Evolutionary conservation across 2,329 filamentous ascomycete genomes (phyloP).

Genomic region (Rhexocercosporidium sp.): DNA sequence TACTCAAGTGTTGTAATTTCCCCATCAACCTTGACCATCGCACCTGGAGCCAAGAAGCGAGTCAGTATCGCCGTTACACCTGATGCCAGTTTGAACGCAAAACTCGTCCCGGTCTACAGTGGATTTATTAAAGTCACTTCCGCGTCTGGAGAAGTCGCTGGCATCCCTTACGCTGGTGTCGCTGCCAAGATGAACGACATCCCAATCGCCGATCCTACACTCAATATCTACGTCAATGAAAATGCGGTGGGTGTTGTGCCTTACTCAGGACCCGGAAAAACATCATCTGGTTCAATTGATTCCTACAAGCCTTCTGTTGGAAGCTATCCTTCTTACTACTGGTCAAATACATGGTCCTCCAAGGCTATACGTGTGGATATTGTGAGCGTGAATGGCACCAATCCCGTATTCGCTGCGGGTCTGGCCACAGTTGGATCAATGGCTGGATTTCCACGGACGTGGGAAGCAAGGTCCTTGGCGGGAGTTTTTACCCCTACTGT

Average conservation of each 20-base stretch:
- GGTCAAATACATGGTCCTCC: constrained; percentile 4
- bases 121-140: constrained; percentile 9
- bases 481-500: neutral
- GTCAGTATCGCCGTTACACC: constrained; percentile 6
- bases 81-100: neutral
- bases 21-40: neutral
- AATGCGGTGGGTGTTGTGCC: neutral
- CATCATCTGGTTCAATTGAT: neutral
- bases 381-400: constrained; percentile 7
- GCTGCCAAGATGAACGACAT: constrained; percentile 16
- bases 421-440: neutral
- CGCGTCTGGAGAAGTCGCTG: neutral
- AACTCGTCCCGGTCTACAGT: constrained; percentile 9
- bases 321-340: constrained; percentile 4
- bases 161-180: constrained; percentile 7
- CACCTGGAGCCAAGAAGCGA: constrained; percentile 10
- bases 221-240: neutral
- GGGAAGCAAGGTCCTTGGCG: neutral
- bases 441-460: neutral
- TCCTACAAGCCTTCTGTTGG: neutral
- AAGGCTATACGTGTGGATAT: constrained; percentile 9
- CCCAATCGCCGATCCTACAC: neutral
- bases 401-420: constrained; percentile 2
- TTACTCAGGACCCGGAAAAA: neutral
- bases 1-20: constrained; percentile 3